Evolutionary conservation across 1,284 basidiomycete species (phyloP).

Genomic region (Phellinidium pouzarii): DNA sequence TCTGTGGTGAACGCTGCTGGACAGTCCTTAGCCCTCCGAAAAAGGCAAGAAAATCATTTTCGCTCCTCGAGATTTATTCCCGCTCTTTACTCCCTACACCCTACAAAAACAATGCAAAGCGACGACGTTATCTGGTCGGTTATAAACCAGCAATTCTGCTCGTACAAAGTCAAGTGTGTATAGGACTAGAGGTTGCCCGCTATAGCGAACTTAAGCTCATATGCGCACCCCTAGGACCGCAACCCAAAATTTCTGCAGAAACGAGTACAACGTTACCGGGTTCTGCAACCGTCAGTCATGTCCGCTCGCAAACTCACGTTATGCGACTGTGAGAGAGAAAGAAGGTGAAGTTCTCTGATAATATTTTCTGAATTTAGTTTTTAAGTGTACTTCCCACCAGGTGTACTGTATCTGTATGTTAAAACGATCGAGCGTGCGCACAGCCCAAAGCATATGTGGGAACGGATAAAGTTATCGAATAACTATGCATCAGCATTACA

Average conservation of each 20-base stretch:
- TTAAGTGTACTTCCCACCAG: slow-evolving; percentile 33
- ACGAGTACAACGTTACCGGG: slow-evolving; percentile 99
- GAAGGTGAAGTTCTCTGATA: slow-evolving; percentile 55
- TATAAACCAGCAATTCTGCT: slow-evolving; percentile 91
- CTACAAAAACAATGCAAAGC: slow-evolving; percentile 65
- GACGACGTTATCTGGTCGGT: slow-evolving; percentile 96
- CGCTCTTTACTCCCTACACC: background rate
- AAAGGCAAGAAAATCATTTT: background rate
- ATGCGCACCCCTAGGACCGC: slow-evolving; percentile 54
- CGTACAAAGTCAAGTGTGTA: slow-evolving; percentile 94
- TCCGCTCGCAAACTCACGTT: slow-evolving; percentile 93
- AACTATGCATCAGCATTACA: slow-evolving; percentile 94
- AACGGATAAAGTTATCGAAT: slow-evolving; percentile 87
- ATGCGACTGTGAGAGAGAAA: slow-evolving; percentile 94
- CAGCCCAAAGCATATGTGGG: slow-evolving; percentile 95
- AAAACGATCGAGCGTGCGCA: slow-evolving; percentile 98
- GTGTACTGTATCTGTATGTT: slow-evolving; percentile 90
- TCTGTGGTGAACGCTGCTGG: background rate
- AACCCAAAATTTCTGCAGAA: slow-evolving; percentile 96
- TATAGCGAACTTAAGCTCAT: slow-evolving; percentile 5
- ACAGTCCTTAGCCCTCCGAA: background rate
- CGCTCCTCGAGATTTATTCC: background rate
- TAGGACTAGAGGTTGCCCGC: background rate
- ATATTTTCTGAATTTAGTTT: background rate
- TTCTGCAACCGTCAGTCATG: slow-evolving; percentile 95